Conservation (phyloP, 768 basidiomycete genomes). For the Boletus patriciae region DNA sequence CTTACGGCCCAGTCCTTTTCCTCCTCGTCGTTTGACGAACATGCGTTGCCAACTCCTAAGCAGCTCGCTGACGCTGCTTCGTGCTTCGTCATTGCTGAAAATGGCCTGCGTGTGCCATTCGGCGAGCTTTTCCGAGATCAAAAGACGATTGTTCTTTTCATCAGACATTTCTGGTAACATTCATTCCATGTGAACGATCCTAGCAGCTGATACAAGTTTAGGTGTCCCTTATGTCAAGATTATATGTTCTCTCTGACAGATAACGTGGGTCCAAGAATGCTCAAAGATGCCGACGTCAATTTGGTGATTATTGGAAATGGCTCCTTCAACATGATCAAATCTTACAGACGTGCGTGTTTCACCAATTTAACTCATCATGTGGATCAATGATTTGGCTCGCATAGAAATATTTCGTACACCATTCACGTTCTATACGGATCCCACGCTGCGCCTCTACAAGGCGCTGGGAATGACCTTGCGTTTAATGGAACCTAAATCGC, state of each 20-base stretch:
- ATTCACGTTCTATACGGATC: slow-evolving; percentile 80
- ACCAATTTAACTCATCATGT: background rate
- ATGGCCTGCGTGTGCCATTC: slow-evolving; percentile 65
- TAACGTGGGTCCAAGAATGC: slow-evolving; percentile 46
- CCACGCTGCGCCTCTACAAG: slow-evolving; percentile 62
- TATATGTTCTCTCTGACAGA: slow-evolving; percentile 71
- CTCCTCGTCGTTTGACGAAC: slow-evolving; percentile 39
- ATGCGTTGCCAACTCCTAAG: slow-evolving; percentile 49
- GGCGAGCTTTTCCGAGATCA: slow-evolving; percentile 60
- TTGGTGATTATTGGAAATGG: slow-evolving; percentile 81
- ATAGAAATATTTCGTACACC: slow-evolving; percentile 68
- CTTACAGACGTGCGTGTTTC: slow-evolving; percentile 57
- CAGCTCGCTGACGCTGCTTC: slow-evolving; percentile 63
- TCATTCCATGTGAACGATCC: background rate
- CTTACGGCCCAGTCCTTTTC: slow-evolving; percentile 12
- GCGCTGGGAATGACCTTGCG: slow-evolving; percentile 73
- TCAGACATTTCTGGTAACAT: slow-evolving; percentile 77
- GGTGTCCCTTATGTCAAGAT: slow-evolving; percentile 84
- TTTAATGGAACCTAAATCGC: slow-evolving; percentile 42
- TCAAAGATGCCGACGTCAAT: slow-evolving; percentile 52
- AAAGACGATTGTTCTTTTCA: slow-evolving; percentile 76
- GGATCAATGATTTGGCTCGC: background rate
- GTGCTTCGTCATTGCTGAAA: slow-evolving; percentile 63
- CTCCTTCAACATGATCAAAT: slow-evolving; percentile 69
- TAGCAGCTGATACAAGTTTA: slow-evolving; percentile 17